A percentile compares a stretch with the other conserved stretches of the same genome.
phyloP scores from a whole-genome alignment of 73 alveolate species.

The Durusdinium trenchii region DNA sequence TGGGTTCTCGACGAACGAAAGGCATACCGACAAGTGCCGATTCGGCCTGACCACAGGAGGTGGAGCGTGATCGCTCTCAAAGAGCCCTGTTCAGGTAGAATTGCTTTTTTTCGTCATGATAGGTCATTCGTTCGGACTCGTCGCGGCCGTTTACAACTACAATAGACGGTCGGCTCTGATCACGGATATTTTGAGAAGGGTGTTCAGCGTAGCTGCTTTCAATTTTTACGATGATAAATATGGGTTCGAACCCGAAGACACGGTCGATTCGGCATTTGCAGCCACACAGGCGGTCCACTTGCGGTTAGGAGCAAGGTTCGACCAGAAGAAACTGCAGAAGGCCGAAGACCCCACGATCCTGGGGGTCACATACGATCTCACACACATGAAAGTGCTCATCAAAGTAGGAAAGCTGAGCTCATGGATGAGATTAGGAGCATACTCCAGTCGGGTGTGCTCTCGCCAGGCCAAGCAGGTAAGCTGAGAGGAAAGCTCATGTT shows the following conservation, averaged over 20 bases:
- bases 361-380: too few relatives aligned
- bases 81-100: neutral
- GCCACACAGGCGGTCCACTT: neutral
- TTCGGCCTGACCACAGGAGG: neutral
- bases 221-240: too few relatives aligned
- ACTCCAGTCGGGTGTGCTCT: too few relatives aligned
- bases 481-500: too few relatives aligned
- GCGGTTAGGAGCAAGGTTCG: neutral
- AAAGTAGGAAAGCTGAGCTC: neutral
- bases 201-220: neutral
- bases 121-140: constrained; percentile 3
- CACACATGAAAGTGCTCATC: too few relatives aligned
- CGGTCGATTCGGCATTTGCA: neutral
- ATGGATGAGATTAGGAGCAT: too few relatives aligned
- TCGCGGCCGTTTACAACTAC: neutral
- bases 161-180: neutral
- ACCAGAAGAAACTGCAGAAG: neutral
- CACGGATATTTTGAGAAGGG: neutral
- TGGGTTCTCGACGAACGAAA: constrained; percentile 23
- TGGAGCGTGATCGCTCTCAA: neutral
- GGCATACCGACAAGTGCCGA: too few relatives aligned
- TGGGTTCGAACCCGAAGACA: too few relatives aligned
- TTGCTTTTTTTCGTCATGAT: constrained; percentile 1
- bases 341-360: too few relatives aligned
- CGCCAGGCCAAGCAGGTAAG: too few relatives aligned